Evolutionary conservation across 2,329 filamentous ascomycete species (phyloP).

Genomic region (Trichoderma gracile): DNA sequence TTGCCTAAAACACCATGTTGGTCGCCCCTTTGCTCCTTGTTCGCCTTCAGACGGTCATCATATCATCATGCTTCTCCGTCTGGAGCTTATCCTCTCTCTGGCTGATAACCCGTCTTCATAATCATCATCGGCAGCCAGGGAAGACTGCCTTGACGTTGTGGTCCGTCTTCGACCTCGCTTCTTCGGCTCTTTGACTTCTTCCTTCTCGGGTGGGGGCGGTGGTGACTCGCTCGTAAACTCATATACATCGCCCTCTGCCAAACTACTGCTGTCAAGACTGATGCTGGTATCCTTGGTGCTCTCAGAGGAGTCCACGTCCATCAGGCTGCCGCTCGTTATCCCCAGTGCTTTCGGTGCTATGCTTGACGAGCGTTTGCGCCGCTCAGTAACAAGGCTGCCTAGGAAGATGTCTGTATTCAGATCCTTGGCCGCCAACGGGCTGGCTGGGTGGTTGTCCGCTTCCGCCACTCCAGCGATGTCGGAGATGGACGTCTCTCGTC

Average conservation of each 20-base stretch:
- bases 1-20: constrained; percentile 30
- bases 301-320: constrained; percentile 10
- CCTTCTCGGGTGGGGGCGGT: constrained; percentile 41
- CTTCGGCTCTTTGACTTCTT: constrained; percentile 33
- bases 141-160: constrained; percentile 43
- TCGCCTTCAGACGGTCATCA: constrained; percentile 34
- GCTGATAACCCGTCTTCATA: constrained; percentile 37
- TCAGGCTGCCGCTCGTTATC: constrained; percentile 25
- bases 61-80: constrained; percentile 62
- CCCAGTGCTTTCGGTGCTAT: constrained; percentile 28
- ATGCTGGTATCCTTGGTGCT: constrained; percentile 28
- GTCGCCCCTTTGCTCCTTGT: constrained; percentile 23
- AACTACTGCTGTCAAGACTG: constrained; percentile 30
- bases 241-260: constrained; percentile 51
- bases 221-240: constrained; percentile 56
- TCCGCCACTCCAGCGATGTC: constrained; percentile 33
- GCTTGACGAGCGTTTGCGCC: constrained; percentile 45
- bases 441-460: constrained; percentile 36
- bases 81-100: constrained; percentile 40
- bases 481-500: constrained; percentile 36
- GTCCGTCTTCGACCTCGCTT: constrained; percentile 37
- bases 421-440: constrained; percentile 47
- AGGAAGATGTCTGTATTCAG: constrained; percentile 35
- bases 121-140: constrained; percentile 43
- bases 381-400: constrained; percentile 41